Evolutionary conservation across 2,329 filamentous ascomycete species (phyloP).

Genomic region (Parasarocladium wereldwijsianum): DNA sequence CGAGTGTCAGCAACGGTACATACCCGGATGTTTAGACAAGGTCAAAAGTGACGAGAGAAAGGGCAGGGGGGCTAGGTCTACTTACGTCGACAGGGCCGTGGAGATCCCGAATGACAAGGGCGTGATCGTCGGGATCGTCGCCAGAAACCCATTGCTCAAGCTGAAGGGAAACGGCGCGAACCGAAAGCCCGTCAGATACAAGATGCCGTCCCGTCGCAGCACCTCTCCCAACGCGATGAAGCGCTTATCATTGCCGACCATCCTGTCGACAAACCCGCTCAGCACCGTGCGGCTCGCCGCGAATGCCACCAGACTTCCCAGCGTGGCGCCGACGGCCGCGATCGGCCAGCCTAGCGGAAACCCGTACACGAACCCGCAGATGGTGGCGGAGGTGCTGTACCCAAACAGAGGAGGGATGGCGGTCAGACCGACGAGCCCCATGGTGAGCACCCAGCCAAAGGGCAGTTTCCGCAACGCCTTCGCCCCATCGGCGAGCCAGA

Average conservation of each 20-base stretch:
- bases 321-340: slow-evolving; percentile 61
- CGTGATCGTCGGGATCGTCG: slow-evolving; percentile 79
- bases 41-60: too few species aligned
- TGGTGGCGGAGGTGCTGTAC: slow-evolving; percentile 57
- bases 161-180: slow-evolving; percentile 89
- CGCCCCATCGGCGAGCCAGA: slow-evolving; percentile 56
- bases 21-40: too few species aligned
- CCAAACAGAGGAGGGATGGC: slow-evolving; percentile 81
- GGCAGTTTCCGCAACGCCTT: slow-evolving; percentile 60
- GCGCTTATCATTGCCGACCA: slow-evolving; percentile 70
- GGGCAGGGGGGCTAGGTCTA: too few species aligned
- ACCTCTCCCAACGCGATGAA: slow-evolving; percentile 84
- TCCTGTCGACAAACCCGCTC: slow-evolving; percentile 59
- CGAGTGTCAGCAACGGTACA: too few species aligned
- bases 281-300: slow-evolving; percentile 67
- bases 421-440: slow-evolving; percentile 58
- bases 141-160: slow-evolving; percentile 84
- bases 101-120: slow-evolving; percentile 64
- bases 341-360: slow-evolving; percentile 63
- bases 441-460: slow-evolving; percentile 63
- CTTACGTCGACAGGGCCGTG: slow-evolving; percentile 57
- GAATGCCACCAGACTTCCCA: slow-evolving; percentile 68
- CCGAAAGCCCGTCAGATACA: slow-evolving; percentile 79
- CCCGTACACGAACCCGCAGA: slow-evolving; percentile 40
- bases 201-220: slow-evolving; percentile 77